Evolutionary conservation across 768 basidiomycete species (phyloP).

Genomic region (Dioszegia crocea): DNA sequence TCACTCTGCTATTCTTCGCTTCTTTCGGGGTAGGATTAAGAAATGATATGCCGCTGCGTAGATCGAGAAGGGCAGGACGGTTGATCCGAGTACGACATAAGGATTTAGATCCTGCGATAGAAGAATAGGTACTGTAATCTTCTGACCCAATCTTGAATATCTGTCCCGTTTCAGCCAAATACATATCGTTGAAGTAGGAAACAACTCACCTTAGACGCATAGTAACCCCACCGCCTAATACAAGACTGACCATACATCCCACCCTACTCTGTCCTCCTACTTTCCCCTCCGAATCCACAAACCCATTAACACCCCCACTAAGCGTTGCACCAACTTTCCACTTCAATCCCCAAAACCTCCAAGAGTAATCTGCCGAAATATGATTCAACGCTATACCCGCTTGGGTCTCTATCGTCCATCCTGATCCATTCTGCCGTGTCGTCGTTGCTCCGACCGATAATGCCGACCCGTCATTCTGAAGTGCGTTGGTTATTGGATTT

Average conservation of each 20-base stretch:
- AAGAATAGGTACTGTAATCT: slow-evolving; percentile 44
- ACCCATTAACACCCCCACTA: slow-evolving; percentile 31
- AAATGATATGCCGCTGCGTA: slow-evolving; percentile 50
- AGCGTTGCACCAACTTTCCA: slow-evolving; percentile 40
- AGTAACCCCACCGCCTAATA: slow-evolving; percentile 43
- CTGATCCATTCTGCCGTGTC: slow-evolving; percentile 31
- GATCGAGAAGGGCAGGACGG: slow-evolving; percentile 46
- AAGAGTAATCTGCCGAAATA: slow-evolving; percentile 40
- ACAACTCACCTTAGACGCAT: slow-evolving; percentile 39
- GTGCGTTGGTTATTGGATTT: slow-evolving; percentile 7
- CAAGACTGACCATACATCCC: slow-evolving; percentile 41
- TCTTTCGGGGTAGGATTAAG: slow-evolving; percentile 46
- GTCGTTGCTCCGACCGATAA: slow-evolving; percentile 45
- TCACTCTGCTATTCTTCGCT: slow-evolving; percentile 38
- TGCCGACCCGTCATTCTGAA: slow-evolving; percentile 26
- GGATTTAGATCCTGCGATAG: slow-evolving; percentile 48
- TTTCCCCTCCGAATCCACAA: slow-evolving; percentile 46
- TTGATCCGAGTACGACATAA: slow-evolving; percentile 39
- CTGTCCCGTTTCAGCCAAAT: slow-evolving; percentile 17
- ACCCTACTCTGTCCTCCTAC: slow-evolving; percentile 44
- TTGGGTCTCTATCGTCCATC: slow-evolving; percentile 46
- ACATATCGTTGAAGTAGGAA: not conserved
- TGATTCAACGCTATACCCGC: slow-evolving; percentile 35
- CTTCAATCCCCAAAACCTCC: slow-evolving; percentile 44
- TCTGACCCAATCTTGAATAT: slow-evolving; percentile 50